Conservation (phyloP, 768 basidiomycete species). For the Termitomyces titanicus region DNA sequence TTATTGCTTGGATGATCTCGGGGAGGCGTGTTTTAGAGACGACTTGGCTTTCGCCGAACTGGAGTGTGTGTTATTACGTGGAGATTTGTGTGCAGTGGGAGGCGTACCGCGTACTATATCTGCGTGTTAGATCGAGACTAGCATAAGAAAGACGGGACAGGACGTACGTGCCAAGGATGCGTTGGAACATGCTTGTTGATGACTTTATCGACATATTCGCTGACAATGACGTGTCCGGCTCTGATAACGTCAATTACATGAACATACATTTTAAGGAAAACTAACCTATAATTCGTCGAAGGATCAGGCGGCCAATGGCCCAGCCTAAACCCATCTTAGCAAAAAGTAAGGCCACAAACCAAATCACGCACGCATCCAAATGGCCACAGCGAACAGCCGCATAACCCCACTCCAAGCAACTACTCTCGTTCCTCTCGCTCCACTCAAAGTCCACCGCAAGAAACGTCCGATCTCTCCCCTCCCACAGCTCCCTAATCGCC, state of each 20-base stretch:
- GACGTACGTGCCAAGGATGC: constrained; percentile 69
- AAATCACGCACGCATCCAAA: constrained; percentile 56
- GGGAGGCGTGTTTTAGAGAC: constrained; percentile 65
- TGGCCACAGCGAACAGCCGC: constrained; percentile 73
- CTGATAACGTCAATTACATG: constrained; percentile 23
- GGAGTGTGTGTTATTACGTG: constrained; percentile 7
- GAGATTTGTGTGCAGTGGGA: not conserved
- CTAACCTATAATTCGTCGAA: constrained; percentile 72
- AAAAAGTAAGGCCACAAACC: not conserved
- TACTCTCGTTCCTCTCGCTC: constrained; percentile 67
- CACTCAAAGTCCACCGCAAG: constrained; percentile 73
- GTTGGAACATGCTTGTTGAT: constrained; percentile 60
- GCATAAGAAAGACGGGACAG: constrained; percentile 7
- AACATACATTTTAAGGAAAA: constrained; percentile 1
- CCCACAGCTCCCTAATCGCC: constrained; percentile 67
- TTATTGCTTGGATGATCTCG: constrained; percentile 65
- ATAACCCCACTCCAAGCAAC: constrained; percentile 79
- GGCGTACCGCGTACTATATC: not conserved
- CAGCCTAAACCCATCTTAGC: constrained; percentile 35
- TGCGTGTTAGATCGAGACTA: too few species aligned
- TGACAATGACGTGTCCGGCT: constrained; percentile 71
- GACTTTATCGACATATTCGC: constrained; percentile 64
- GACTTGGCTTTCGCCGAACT: constrained; percentile 81
- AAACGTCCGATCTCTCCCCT: constrained; percentile 66
- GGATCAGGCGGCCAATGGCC: constrained; percentile 78